phyloP scores from a whole-genome alignment of 805 yeast species.

The Yamadazyma akitaensis region DNA sequence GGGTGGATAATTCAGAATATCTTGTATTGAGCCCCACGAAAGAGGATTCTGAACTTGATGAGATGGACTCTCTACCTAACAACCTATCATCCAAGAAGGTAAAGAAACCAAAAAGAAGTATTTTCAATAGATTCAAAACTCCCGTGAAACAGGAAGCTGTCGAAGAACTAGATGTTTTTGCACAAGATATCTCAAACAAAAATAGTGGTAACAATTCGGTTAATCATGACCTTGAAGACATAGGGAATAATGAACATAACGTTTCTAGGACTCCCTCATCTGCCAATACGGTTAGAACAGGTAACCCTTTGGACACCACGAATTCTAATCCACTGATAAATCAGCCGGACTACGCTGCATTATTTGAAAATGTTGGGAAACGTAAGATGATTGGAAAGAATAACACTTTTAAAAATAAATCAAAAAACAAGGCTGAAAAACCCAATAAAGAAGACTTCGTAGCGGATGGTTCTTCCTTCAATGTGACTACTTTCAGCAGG shows the following conservation, averaged over 20 bases:
- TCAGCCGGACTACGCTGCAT: slow-evolving; percentile 41
- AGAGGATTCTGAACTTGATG: slow-evolving; percentile 20
- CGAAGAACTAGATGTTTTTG: slow-evolving; percentile 6
- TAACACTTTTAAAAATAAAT: slow-evolving; percentile 15
- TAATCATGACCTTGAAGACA: slow-evolving; percentile 10
- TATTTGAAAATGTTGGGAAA: slow-evolving; percentile 43
- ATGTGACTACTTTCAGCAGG: slow-evolving; percentile 10
- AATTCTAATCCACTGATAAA: slow-evolving; percentile 13
- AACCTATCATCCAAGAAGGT: slow-evolving; percentile 21
- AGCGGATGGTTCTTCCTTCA: slow-evolving; percentile 1
- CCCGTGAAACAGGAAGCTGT: slow-evolving; percentile 16
- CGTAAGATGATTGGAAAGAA: slow-evolving; percentile 24
- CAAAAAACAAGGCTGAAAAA: slow-evolving; percentile 24
- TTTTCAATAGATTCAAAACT: slow-evolving; percentile 39
- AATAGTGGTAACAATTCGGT: slow-evolving; percentile 12
- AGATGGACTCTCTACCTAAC: slow-evolving; percentile 11
- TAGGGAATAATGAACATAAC: slow-evolving; percentile 10
- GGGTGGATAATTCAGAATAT: not conserved
- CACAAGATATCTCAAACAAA: slow-evolving; percentile 10
- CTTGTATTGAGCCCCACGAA: slow-evolving; percentile 18
- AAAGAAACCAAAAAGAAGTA: slow-evolving; percentile 31
- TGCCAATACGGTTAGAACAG: slow-evolving; percentile 16
- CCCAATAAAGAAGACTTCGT: slow-evolving; percentile 2
- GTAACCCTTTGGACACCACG: slow-evolving; percentile 15
- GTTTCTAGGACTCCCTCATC: slow-evolving; percentile 23